phyloP scores from a whole-genome alignment of 2,329 filamentous ascomycete species.

The Neurospora crassa region DNA sequence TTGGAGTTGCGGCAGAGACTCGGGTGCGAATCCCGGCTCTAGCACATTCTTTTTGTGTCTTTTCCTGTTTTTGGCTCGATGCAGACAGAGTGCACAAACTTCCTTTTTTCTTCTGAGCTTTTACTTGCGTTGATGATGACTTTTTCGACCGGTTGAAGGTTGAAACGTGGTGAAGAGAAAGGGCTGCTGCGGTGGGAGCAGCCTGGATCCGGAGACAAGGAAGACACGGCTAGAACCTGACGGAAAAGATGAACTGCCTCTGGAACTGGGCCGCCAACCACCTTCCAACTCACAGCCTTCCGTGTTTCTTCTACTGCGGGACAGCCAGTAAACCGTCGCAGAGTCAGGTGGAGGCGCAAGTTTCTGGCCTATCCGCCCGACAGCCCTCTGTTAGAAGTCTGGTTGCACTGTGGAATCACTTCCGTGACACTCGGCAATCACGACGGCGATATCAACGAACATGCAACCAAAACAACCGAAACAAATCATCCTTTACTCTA shows the following conservation, averaged over 20 bases:
- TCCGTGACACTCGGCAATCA: neutral
- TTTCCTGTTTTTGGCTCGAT: neutral
- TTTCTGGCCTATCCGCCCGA: neutral
- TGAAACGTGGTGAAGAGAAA: neutral
- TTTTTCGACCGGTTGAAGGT: neutral
- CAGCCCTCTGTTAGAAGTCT: neutral
- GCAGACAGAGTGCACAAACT: neutral
- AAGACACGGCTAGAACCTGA: neutral
- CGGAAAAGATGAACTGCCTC: neutral
- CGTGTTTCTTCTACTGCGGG: neutral
- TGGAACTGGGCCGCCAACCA: neutral
- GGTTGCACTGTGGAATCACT: neutral
- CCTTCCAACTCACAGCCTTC: neutral
- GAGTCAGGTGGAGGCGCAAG: no score
- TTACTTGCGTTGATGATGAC: neutral
- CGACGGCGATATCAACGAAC: rapidly evolving
- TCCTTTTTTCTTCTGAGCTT: rapidly evolving
- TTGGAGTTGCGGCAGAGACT: conserved; percentile 8
- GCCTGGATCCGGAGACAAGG: neutral
- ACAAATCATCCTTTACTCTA: rapidly evolving
- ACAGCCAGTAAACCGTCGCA: neutral
- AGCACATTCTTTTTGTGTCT: conserved; percentile 6
- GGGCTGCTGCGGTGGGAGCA: neutral
- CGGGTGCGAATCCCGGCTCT: conserved; percentile 18
- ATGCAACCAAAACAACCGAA: neutral